Base-by-base conservation (phyloP, 2,329 filamentous ascomycete species). In the Cephalotrichum gorgonifer region DNA sequence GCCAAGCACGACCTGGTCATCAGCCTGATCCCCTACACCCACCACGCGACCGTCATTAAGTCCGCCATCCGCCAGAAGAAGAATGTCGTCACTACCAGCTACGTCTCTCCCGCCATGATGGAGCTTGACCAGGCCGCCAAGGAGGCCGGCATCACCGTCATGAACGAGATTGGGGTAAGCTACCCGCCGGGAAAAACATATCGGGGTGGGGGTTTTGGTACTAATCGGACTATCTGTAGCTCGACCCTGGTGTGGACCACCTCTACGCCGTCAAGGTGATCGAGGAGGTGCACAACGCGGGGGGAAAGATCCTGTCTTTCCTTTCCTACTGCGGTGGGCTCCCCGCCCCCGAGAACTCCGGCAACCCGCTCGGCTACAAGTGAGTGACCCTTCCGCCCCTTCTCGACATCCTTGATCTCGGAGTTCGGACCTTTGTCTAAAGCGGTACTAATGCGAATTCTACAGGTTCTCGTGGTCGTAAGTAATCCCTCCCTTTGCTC, bases 71-170 rank as follows among this genome's bases (percentile, higher is more conserved):
- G 84, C 61, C 79, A 84, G 61, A 96, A 95, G 86, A 95, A 91
- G 78, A 74, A 97, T 73, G 89, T 97, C 53, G 90, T 97, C 62
- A 96, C 91, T 51, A 96, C 91, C 27, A 88, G 82, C 56, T 97
- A 97, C 64, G 86, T 95, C 57, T 94, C 87, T 4, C 88, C 88
- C 3, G 87, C 88, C 55, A 96, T 96, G 89, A 69, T 84, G 71
- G 91, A 90, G 73, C 81, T 97, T 46, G 85, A 96, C 60, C 74
- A 82, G 59, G 73, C 85, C 58, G 81, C 78, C 65, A 95, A 95
- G 76, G 86, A 85, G 54, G 91, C 91, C 17, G 90, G 89, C 53
- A 96, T 96, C 64, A 95, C 88, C 11, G 90, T 96, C 63, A 90
- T 96, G 86, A 96, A 97, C 71, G 91, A 97, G 78, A 94, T 95